phyloP scores from a whole-genome alignment of 805 yeast genomes.

The Lipomyces sp. region DNA sequence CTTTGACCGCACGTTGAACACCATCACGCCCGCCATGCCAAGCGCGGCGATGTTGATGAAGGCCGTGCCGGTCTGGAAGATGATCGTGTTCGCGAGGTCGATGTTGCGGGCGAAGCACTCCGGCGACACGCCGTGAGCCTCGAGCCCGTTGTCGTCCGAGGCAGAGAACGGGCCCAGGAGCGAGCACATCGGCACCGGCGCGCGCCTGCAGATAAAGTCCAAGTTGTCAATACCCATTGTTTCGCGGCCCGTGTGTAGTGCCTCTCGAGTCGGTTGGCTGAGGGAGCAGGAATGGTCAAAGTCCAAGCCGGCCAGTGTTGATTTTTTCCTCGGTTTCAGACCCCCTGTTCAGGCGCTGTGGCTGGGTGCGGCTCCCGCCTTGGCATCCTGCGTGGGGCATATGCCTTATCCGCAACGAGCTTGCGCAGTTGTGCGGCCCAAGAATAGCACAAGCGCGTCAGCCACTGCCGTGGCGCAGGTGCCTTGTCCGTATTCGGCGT shows the following conservation, averaged over 20 bases:
- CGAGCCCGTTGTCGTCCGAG: slow-evolving; percentile 30
- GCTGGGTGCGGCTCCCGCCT: too few relatives aligned
- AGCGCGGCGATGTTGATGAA: slow-evolving; percentile 78
- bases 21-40: slow-evolving; percentile 59
- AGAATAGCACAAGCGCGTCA: too few relatives aligned
- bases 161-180: slow-evolving; percentile 55
- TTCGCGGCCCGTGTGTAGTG: not conserved
- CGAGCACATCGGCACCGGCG: slow-evolving; percentile 78
- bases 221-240: slow-evolving; percentile 68
- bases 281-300: too few relatives aligned
- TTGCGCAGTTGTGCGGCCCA: too few relatives aligned
- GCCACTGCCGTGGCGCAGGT: too few relatives aligned
- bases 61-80: slow-evolving; percentile 84
- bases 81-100: slow-evolving; percentile 84
- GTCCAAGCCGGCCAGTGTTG: too few relatives aligned
- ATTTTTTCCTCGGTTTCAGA: too few relatives aligned
- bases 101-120: slow-evolving; percentile 82
- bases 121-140: slow-evolving; percentile 62
- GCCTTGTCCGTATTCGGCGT: too few relatives aligned
- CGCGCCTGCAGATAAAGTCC: slow-evolving; percentile 55
- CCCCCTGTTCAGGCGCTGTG: too few relatives aligned
- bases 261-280: too few relatives aligned
- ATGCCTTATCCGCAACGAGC: too few relatives aligned
- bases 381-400: too few relatives aligned
- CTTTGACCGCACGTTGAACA: slow-evolving; percentile 74